A percentile compares a stretch with the other conserved stretches of the same genome.
These are phyloP conservation scores for Persicaria maculosa DNA, from an alignment of 148 eudicot species.

Conservation along the genomic window DNA sequence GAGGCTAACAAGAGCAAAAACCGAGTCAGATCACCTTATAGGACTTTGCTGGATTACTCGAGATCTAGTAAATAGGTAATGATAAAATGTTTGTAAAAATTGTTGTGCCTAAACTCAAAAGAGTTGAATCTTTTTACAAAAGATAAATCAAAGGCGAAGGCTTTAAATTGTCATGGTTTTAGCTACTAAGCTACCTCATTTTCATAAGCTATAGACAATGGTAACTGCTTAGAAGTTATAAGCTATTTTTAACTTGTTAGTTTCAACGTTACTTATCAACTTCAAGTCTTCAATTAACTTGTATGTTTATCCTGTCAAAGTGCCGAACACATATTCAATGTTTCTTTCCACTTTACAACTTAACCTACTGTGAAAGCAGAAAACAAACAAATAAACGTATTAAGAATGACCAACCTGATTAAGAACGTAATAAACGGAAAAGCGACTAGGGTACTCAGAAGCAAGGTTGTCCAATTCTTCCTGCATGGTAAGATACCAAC, in stretches of 20 bases:
- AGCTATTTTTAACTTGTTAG: too few relatives aligned
- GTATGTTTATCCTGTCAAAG: too few relatives aligned
- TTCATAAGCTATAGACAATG: too few relatives aligned
- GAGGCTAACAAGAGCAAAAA: constrained; percentile 48
- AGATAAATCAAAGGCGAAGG: neutral
- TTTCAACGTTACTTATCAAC: too few relatives aligned
- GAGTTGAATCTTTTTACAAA: neutral
- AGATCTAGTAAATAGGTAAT: neutral
- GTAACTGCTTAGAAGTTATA: too few relatives aligned
- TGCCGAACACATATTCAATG: neutral
- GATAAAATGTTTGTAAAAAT: neutral
- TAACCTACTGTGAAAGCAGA: neutral
- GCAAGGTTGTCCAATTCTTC: constrained; percentile 70
- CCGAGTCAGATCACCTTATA: neutral
- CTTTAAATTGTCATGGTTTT: neutral
- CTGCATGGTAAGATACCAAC: constrained; percentile 27
- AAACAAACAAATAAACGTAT: neutral
- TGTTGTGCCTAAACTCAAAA: neutral
- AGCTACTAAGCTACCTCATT: too few relatives aligned
- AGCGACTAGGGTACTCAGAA: constrained; percentile 52
- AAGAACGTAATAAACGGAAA: constrained; percentile 63
- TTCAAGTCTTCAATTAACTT: too few relatives aligned
- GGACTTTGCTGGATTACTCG: neutral
- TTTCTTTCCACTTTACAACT: neutral
- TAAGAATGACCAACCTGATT: constrained; percentile 45